Conservation (phyloP, 108 stramenopile genomes). For the Pseudonitzschia multistriata region DNA sequence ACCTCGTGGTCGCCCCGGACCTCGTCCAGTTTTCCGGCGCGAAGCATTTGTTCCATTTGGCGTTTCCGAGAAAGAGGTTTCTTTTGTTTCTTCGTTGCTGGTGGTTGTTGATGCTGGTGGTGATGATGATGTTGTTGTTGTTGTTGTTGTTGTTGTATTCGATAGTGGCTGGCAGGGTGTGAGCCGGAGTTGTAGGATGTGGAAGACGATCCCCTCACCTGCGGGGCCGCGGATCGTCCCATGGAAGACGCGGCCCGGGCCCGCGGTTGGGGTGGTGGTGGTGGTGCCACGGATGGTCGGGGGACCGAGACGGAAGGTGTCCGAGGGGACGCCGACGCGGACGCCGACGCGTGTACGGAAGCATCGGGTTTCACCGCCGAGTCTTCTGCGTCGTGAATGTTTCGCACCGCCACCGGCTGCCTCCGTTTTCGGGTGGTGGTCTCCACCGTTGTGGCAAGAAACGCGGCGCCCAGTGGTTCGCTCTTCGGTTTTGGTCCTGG, state of each 20-base stretch:
- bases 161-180: neutral
- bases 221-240: slow-evolving; percentile 5
- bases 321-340: neutral
- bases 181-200: neutral
- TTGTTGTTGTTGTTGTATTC: neutral
- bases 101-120: neutral
- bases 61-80: slow-evolving; percentile 34
- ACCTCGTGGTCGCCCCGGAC: slow-evolving; percentile 25
- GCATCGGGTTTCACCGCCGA: neutral
- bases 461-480: slow-evolving; percentile 26
- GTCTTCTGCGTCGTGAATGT: slow-evolving; percentile 20
- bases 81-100: slow-evolving; percentile 10
- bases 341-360: neutral
- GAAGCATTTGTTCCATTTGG: slow-evolving; percentile 47
- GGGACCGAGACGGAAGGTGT: neutral
- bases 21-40: slow-evolving; percentile 30
- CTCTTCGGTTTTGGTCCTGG: neutral
- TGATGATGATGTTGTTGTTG: neutral
- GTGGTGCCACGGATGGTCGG: slow-evolving; percentile 9
- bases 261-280: neutral
- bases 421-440: slow-evolving; percentile 6
- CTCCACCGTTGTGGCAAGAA: slow-evolving; percentile 25
- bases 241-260: slow-evolving; percentile 19
- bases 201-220: neutral
- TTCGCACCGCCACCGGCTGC: slow-evolving; percentile 1